Evolutionary conservation across 441 rosid species (phyloP).

Genomic region (Metrosideros polymorpha): DNA sequence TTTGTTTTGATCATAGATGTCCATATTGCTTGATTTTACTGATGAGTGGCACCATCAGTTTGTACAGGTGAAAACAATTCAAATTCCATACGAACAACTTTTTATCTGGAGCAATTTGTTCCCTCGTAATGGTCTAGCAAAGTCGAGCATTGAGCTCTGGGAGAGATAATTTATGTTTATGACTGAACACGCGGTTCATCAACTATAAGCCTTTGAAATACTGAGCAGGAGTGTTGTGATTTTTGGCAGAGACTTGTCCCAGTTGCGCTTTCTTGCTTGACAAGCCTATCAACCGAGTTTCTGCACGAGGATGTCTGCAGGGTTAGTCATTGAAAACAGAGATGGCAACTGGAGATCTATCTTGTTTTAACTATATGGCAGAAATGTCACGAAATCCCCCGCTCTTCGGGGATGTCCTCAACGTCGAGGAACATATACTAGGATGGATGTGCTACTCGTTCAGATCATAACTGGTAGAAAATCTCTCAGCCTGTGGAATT

Average conservation of each 20-base stretch:
- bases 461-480: neutral
- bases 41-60: conserved; percentile 6
- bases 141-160: neutral
- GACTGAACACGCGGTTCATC: neutral
- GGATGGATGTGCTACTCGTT: neutral
- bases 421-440: neutral
- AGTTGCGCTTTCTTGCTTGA: neutral
- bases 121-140: neutral
- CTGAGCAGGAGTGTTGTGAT: neutral
- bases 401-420: neutral
- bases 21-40: neutral
- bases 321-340: neutral
- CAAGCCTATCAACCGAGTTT: neutral
- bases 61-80: conserved; percentile 11
- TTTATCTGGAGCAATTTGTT: neutral
- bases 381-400: neutral
- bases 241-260: neutral
- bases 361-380: neutral
- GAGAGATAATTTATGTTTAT: neutral
- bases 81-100: neutral
- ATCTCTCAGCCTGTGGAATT: neutral
- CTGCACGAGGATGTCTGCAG: neutral
- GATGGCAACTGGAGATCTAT: neutral
- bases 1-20: neutral
- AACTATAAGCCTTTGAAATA: neutral